Base-by-base conservation (phyloP, 805 yeast genomes). In the Candida palmyrensis region DNA sequence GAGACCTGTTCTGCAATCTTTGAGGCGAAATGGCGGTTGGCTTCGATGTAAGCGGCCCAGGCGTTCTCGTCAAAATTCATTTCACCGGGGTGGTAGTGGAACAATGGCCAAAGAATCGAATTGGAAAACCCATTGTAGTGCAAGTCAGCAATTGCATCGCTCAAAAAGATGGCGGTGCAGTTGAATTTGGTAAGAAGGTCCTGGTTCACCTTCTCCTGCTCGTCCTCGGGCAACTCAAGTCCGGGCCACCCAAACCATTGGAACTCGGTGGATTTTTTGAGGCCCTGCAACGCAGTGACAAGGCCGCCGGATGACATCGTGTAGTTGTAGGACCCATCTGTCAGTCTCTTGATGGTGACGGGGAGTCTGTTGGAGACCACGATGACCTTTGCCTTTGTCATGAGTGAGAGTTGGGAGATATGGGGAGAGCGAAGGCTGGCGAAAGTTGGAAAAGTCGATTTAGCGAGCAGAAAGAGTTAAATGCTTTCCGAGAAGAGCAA, bases 221-320 rank as follows among this genome's bases (percentile, higher is more conserved):
- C 95, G 27, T 69, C 71, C 17, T 71, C 84, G 2, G 95, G 95
- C 4, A 92, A 73, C 46, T 88, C 95, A 51, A 88, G 60, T 5
- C 72, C 72, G 2, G 97, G 96, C 99, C 99, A 92, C 11, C 99
- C 99, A 49, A 85, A 79, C 99, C 99, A 92, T 54, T 88, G 92
- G 60, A 88, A 88, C 30, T 82, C 80, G 7, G 86, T 77, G 3
- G 80, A 62, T 50, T 84, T 83, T 56, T 86, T 86, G 34, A 92
- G 64, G 1, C 97, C 97, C 51, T 89, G 95, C 26, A 92, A 66
- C 0, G 97, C 98, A 1, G 97, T 87, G 16, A 94, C 98, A 30
- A 92, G 73, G 2, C 99, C 99, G 18, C 99, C 99, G 2, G 96
- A 84, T 19, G 97, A 88, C 97, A 92, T 86, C 30, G 79, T 62